Conservation (phyloP, 2,329 filamentous ascomycete genomes). For the Fusarium sp. region DNA sequence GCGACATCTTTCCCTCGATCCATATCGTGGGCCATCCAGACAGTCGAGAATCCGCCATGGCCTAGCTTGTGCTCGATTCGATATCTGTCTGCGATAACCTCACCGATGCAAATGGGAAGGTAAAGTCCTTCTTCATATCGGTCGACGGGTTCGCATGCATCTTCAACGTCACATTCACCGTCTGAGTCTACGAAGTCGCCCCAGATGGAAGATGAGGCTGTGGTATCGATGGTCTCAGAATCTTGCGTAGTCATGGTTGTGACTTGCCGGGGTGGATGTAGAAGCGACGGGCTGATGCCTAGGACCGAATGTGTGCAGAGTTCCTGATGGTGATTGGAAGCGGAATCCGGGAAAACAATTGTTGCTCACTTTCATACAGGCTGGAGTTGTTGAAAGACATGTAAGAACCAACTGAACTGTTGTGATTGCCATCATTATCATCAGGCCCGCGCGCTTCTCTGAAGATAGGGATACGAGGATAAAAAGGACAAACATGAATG, state of each 20-base stretch:
- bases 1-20: not conserved
- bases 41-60: not conserved
- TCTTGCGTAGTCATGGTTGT: not conserved
- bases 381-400: not conserved
- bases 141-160: not conserved
- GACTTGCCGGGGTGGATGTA: not conserved
- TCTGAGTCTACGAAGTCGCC: not conserved
- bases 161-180: not conserved
- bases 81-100: not conserved
- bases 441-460: too few relatives aligned
- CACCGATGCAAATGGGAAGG: not conserved
- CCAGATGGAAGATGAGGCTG: not conserved
- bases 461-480: not conserved
- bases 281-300: not conserved
- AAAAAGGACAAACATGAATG: too few relatives aligned
- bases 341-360: not conserved
- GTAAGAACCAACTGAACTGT: not conserved
- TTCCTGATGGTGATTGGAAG: not conserved
- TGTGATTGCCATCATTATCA: not conserved
- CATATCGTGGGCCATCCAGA: not conserved
- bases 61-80: not conserved
- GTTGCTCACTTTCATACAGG: not conserved
- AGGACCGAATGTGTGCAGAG: not conserved
- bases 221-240: not conserved
- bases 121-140: not conserved